Base-by-base conservation (phyloP, 164 flowering plant species). In the Echeveria elegans region DNA sequence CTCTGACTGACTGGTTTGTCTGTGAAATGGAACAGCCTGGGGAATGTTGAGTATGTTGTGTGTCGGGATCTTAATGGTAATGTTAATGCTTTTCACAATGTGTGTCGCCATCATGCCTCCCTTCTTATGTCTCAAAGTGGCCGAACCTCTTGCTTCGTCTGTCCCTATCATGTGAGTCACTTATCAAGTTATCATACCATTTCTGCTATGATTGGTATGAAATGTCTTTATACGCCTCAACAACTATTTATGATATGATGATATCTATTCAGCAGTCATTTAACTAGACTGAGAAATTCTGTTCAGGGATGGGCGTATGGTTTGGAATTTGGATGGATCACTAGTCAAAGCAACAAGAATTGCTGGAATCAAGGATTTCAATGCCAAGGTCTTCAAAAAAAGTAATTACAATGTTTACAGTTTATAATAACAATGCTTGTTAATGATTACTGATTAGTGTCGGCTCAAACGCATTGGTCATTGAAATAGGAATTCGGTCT, bases 301-400 rank as follows among this genome's bases (percentile, higher is more conserved):
- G 18, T 76, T 68, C 69, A 92, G 96, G 98, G 88, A 47, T 94
- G 98, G 98, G 86, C 98, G 31, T 94, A 90, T 78, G 96, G 89
- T 32, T 77, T 93, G n/a, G n/a, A n/a, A n/a, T n/a, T n/a, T n/a
- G 52, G 83, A 88, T 77, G 98, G 98, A 68, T 63, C 66, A 68
- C 96, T 93, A 66, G 78, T 83, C 59, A 90, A 87, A 72, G 96
- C 94, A 63, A 87, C 96, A 47, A 80, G 90, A 75, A 86, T 85
- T 37, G 68, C 83, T 7, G 96, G 88, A 68, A 85, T 88, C 23
- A 69, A 76, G 73, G 80, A 89, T 71, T 90, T 93, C 71, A 56
- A 80, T 58, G 75, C 71, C 58, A 76, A 85, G 66, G 96, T 89
- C 81, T 72, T 84, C 21, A 23, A 45, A 30, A 66, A 60, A 37